Evolutionary conservation across 1,139 yeast genomes (phyloP), one percentile per base, ranked within the genome.

Genomic region (Geotrichum histeridarum): DNA sequence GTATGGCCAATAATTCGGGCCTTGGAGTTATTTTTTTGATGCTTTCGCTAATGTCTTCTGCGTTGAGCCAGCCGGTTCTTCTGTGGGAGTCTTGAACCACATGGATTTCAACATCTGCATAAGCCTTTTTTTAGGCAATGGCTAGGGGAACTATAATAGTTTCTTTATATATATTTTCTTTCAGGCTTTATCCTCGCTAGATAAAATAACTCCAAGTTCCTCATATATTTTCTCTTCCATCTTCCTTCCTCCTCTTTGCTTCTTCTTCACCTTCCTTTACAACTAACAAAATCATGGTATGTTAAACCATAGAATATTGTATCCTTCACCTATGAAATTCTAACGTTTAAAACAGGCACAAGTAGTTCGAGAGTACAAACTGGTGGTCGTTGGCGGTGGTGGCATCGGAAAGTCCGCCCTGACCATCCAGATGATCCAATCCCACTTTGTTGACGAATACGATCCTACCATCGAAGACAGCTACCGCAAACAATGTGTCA

Each of bases 401-500:
- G 96, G 96, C 73, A 97, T 90, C 57, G 98, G 98, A 74, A 90
- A 90, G 70, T 85, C 95, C 22, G 96, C 97, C 8, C 75, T 90
- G 61, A 90, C 98, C 48, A 90, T 91, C 60, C 95, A 91, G 31
- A 77, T 83, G 48, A 48, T 53, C 8, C 51, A 49, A 22, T 32
- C 48, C 8, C 53, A 50, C 37, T 55, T 55, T 30, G 95, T 91
- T 42, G 95, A 89, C 69, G 96, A 93, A 48, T 69, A 69, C 55
- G 73, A 93, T 72, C 99, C 99, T n/a, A 93, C 99, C 15, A 93
- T 93, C 65, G 99, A 93, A 72, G 99, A 93, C 69, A 88, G 96
- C 1, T 93, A 93, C 48, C 42, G 54, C 7, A 53, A 53, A 15
- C 49, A 47, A 17, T 41, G 54, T 58, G 93, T 86, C 66, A 84